Percentiles rank a stretch among this genome's conserved stretches.
Conservation (phyloP, 2,329 filamentous ascomycete genomes). For the Aspergillus novofumigatus region DNA sequence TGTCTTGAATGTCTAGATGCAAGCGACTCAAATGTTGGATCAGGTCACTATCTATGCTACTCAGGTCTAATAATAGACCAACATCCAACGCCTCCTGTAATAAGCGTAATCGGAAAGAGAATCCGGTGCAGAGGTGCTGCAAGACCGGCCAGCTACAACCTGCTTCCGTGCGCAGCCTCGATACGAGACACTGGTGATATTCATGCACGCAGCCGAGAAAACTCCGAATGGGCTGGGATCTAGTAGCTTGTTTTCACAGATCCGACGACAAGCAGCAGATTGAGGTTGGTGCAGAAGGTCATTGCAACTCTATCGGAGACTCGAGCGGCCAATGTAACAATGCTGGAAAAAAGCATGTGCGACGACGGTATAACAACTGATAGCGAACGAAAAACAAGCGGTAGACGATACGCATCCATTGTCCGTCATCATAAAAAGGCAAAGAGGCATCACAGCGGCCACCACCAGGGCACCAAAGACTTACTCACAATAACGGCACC, state of each 20-base stretch:
- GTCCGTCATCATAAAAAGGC: background rate
- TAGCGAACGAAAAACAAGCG: too few relatives aligned
- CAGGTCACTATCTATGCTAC: too few relatives aligned
- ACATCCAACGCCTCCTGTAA: background rate
- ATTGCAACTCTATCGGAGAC: background rate
- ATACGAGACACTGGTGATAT: background rate
- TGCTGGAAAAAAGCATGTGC: background rate
- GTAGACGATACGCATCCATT: too few relatives aligned
- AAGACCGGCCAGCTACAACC: too few relatives aligned
- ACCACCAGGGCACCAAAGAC: background rate
- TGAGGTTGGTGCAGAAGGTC: background rate
- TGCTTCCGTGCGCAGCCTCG: background rate
- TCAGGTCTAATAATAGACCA: background rate
- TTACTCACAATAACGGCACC: constrained; percentile 9
- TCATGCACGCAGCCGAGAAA: too few relatives aligned
- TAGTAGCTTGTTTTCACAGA: background rate
- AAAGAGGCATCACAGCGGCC: too few relatives aligned
- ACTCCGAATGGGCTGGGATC: too few relatives aligned
- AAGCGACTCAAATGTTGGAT: background rate
- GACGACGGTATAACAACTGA: background rate
- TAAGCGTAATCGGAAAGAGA: background rate
- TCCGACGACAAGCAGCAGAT: too few relatives aligned
- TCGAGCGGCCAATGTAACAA: background rate
- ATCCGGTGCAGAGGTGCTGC: background rate
- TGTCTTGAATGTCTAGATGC: background rate